These are phyloP conservation scores for Coemansia aciculifera DNA, from an alignment of 192 early-diverging fungal genomes.

Conservation along the genomic window DNA sequence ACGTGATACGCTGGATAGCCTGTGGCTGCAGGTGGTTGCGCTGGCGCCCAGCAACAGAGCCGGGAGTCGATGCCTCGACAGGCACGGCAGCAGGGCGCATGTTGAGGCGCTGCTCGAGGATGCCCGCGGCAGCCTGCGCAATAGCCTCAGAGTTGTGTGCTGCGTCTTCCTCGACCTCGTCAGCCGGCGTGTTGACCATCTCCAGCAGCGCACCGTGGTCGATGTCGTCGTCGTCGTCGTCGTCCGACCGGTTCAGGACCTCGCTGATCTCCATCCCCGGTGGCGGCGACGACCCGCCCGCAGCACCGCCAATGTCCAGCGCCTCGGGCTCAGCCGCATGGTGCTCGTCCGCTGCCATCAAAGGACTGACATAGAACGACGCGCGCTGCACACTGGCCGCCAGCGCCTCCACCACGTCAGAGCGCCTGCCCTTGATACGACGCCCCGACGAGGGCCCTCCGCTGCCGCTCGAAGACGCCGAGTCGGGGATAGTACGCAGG, in stretches of 20 bases:
- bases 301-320: conserved; percentile 33
- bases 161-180: conserved; percentile 29
- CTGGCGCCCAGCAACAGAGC: neutral
- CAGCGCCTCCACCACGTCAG: conserved; percentile 19
- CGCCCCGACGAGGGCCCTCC: neutral
- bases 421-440: neutral
- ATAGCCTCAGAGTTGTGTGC: conserved; percentile 45
- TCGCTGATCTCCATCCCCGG: conserved; percentile 50
- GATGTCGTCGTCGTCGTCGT: conserved; percentile 51
- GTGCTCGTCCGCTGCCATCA: conserved; percentile 36
- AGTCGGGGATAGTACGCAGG: conserved; percentile 34
- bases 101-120: conserved; percentile 34
- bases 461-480: neutral
- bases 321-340: conserved; percentile 49
- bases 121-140: conserved; percentile 34
- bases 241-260: conserved; percentile 50
- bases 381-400: conserved; percentile 30
- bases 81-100: conserved; percentile 42
- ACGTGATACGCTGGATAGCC: conserved; percentile 49
- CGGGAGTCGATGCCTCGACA: conserved; percentile 9
- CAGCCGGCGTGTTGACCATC: conserved; percentile 56
- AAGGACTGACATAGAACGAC: conserved; percentile 52
- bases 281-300: conserved; percentile 24
- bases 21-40: conserved; percentile 17
- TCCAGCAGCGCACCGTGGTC: conserved; percentile 54